Base-by-base conservation (phyloP, 2,329 filamentous ascomycete species). In the Aspergillus sergii region DNA sequence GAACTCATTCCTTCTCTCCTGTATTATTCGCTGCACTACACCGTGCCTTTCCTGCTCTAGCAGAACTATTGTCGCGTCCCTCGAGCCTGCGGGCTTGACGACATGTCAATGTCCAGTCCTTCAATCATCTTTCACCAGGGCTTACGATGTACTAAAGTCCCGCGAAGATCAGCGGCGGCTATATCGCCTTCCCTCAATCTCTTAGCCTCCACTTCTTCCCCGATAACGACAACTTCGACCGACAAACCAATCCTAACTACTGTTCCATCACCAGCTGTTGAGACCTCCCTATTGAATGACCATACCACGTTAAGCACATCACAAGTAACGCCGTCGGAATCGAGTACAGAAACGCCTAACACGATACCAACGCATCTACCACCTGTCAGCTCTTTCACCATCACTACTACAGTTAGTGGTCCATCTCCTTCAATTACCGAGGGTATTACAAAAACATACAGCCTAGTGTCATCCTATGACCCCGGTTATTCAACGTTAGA, bases 71-170 rank as follows among this genome's bases (percentile, higher is more conserved):
- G 28, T 56, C 56, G 55, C 60, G 43, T 55, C 50, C 23, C 23
- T 54, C 58, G 57, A n/a, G 61, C 59, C 66, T 66, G 50, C 55
- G 66, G 65, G 64, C 69, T 65, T 57, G 64, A 59, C 67, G 69
- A 69, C 62, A 74, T 75, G 71, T 68, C 68, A 57, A 73, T 72
- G 67, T 65, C 71, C 36, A 66, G 63, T 65, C 68, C 63, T 53
- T 71, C 68, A 5, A 64, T 72, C 34, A 64, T 69, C 57, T 67
- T 68, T 23, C 64, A 67, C 56, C 68, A 69, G 45, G 69, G 71
- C 43, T 64, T 68, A 51, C 65, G 68, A 67, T 74, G 70, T 59
- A 71, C 69, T 45, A 71, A 70, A 59, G 58, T 71, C 39, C 65
- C 62, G 53, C 67, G 67, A 45, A 57, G 66, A 34, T 67, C 70